phyloP scores from a whole-genome alignment of 2,329 filamentous ascomycete genomes.

The Talaromyces sp. region DNA sequence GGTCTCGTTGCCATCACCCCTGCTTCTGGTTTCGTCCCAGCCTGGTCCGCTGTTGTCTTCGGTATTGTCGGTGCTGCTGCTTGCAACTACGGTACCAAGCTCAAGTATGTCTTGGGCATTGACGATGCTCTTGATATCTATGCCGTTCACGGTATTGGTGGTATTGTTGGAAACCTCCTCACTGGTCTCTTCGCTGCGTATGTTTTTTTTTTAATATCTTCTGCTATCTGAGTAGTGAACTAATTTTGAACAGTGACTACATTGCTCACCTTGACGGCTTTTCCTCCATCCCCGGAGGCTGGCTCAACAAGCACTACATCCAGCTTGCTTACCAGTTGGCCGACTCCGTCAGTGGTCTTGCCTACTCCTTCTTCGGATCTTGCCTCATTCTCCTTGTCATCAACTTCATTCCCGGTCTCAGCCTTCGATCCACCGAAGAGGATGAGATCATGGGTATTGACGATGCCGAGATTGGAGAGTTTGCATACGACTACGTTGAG shows the following conservation, averaged over 20 bases:
- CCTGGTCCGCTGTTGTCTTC: slow-evolving; percentile 79
- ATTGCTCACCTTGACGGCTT: slow-evolving; percentile 76
- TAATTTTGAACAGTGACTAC: slow-evolving; percentile 57
- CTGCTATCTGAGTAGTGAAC: slow-evolving; percentile 5
- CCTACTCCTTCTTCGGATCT: slow-evolving; percentile 76
- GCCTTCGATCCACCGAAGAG: slow-evolving; percentile 71
- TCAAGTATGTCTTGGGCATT: slow-evolving; percentile 78
- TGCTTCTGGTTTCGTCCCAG: slow-evolving; percentile 79
- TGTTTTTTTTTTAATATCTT: slow-evolving; percentile 25
- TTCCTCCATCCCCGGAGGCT: slow-evolving; percentile 69
- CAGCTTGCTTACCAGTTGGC: slow-evolving; percentile 82
- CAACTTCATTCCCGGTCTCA: slow-evolving; percentile 73
- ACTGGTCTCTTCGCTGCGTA: slow-evolving; percentile 79
- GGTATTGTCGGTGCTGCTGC: slow-evolving; percentile 72
- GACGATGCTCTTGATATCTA: slow-evolving; percentile 90
- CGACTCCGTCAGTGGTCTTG: slow-evolving; percentile 72
- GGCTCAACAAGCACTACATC: slow-evolving; percentile 79
- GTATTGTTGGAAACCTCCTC: slow-evolving; percentile 73
- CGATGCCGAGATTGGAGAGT: slow-evolving; percentile 88
- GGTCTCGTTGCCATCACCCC: slow-evolving; percentile 87
- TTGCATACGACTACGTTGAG: slow-evolving; percentile 92
- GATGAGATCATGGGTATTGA: slow-evolving; percentile 83
- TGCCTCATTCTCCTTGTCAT: slow-evolving; percentile 77
- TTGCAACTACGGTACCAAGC: slow-evolving; percentile 87
- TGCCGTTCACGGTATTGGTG: slow-evolving; percentile 76